Base-by-base conservation (phyloP, 2,329 filamentous ascomycete genomes). In the Trichoderma koningiopsis region DNA sequence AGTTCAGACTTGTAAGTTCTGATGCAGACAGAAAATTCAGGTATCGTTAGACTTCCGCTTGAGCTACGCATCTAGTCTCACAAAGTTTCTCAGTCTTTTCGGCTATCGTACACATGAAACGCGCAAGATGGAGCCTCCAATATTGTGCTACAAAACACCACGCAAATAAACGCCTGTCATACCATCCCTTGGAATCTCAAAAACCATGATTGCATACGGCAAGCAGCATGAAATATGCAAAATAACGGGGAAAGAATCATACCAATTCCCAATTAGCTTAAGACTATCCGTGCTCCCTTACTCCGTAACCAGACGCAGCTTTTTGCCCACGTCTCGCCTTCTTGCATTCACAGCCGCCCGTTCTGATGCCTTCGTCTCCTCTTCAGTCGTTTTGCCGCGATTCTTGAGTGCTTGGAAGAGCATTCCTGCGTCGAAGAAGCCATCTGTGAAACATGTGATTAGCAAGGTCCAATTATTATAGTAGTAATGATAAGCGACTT, bases 371-470 rank as follows among this genome's bases (percentile, higher is more conserved):
- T 86, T 88, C 11, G 81, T 81, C 71, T 88, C 86, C 3, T 81
- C 75, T 65, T 88, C 85, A 6, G 83, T 79, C 4, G 82, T 83
- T 68, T 88, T 85, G 19, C 86, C 86, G 62, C 91, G 87, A 2
- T 90, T 91, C 77, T 94, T 94, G 69, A 97, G 88, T 1, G 94
- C 93, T 78, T 96, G 92, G 29, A 96, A 85, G 5, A 97, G 87
- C 93, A 97, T 97, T 16, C 95, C 95, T 0, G 95, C 94, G 78
- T 98, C 95, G 81, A 98, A 98, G 84, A 98, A 97, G 37, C 95
- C 95, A 84, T 97, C 94, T 97, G 77, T n/a, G 24, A 71, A 62
- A 68, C 60, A 63, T 72, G 49, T n/a, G 3, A 70, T 79, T 75
- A 79, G 81, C 74, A 55, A 33, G 1, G 19, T 14, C 22, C 8